These are phyloP conservation scores for Marasmius tenuissimus DNA, from an alignment of 1,284 basidiomycete genomes.

Conservation along the genomic window DNA sequence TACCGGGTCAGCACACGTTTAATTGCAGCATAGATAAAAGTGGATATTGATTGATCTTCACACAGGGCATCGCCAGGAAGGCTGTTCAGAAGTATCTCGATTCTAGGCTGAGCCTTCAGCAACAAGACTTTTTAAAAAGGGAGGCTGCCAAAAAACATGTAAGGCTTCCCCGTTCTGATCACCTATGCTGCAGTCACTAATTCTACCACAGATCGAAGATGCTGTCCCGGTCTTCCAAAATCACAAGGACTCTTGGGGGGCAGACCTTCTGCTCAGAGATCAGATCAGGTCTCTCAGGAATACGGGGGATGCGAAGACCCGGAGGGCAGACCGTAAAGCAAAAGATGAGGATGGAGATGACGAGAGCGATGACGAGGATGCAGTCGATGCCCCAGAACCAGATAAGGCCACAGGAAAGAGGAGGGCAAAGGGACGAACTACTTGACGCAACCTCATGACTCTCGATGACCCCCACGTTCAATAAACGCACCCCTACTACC, in stretches of 20 bases:
- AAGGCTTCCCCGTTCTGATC: too few relatives aligned
- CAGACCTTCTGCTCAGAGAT: slow-evolving; percentile 2
- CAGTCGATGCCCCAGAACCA: too few relatives aligned
- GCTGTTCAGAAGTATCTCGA: neutral
- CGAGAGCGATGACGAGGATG: too few relatives aligned
- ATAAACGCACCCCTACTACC: too few relatives aligned
- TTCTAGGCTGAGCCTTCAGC: neutral
- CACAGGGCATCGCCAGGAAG: neutral
- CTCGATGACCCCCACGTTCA: too few relatives aligned
- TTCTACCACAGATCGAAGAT: neutral
- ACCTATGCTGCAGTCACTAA: neutral
- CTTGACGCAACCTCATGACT: too few relatives aligned
- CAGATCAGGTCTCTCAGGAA: slow-evolving; percentile 5
- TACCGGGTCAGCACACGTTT: neutral
- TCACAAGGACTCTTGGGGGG: slow-evolving; percentile 6
- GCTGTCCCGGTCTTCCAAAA: neutral
- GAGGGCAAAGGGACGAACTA: too few relatives aligned
- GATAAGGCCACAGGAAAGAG: too few relatives aligned
- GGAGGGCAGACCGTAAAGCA: neutral
- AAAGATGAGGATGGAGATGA: too few relatives aligned
- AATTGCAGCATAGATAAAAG: neutral
- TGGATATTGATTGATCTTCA: neutral
- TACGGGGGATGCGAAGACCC: neutral
- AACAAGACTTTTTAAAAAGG: neutral
- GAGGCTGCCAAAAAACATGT: neutral